phyloP scores from a whole-genome alignment of 129 eudicot genomes.

The Solidago caesia region DNA sequence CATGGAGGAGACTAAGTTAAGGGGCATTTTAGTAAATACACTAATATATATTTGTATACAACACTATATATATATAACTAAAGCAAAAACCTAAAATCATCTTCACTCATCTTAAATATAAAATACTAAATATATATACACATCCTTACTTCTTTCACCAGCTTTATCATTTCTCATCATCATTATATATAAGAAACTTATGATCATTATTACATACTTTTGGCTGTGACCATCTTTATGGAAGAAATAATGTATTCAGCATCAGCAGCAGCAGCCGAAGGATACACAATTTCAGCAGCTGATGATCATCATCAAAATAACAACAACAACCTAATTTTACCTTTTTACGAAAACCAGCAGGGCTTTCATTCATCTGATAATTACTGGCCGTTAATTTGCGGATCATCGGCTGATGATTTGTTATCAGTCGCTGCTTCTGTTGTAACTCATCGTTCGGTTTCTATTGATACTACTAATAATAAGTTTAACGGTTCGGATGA shows the following conservation, averaged over 20 bases:
- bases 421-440: slow-evolving; percentile 47
- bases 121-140: neutral
- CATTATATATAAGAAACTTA: neutral
- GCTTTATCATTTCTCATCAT: too few species aligned
- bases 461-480: slow-evolving; percentile 31
- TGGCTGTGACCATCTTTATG: slow-evolving; percentile 24
- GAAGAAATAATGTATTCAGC: slow-evolving; percentile 41
- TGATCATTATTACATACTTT: neutral
- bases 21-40: too few species aligned
- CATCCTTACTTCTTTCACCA: neutral
- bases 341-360: slow-evolving; percentile 38
- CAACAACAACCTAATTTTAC: slow-evolving; percentile 40
- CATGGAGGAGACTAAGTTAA: too few species aligned
- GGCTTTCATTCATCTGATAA: slow-evolving; percentile 31
- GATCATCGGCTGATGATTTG: slow-evolving; percentile 48
- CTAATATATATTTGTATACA: neutral
- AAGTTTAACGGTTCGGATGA: slow-evolving; percentile 10
- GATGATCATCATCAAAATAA: too few species aligned
- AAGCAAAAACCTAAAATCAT: slow-evolving; percentile 26
- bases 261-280: too few species aligned
- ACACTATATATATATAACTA: slow-evolving; percentile 10
- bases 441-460: slow-evolving; percentile 49
- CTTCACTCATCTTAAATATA: neutral
- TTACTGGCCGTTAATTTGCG: slow-evolving; percentile 36
- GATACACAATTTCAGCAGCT: slow-evolving; percentile 51